Evolutionary conservation across 345 rosid species (phyloP).

Genomic region (Eucalyptus brandiana): DNA sequence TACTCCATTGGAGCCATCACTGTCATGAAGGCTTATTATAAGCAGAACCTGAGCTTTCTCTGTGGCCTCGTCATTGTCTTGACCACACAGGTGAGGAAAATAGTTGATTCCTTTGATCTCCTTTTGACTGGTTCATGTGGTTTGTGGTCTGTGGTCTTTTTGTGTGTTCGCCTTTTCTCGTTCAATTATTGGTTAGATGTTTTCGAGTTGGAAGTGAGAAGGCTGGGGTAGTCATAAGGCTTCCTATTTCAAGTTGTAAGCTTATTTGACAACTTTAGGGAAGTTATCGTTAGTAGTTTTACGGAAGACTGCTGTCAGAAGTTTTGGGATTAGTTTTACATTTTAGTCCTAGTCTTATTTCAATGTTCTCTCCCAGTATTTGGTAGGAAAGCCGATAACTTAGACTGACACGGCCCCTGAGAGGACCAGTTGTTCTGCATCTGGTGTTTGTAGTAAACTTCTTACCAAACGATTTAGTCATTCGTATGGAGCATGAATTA

Average conservation of each 20-base stretch:
- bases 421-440: not conserved
- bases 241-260: not conserved
- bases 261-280: not conserved
- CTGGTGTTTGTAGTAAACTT: not conserved
- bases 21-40: conserved; percentile 90
- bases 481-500: not conserved
- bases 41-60: conserved; percentile 63
- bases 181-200: not conserved
- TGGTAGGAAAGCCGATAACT: not conserved
- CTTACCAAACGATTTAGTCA: not conserved
- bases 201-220: not conserved
- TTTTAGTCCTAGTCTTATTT: not conserved
- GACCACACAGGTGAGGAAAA: conserved; percentile 60
- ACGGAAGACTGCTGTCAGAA: not conserved
- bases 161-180: not conserved
- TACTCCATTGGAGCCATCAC: conserved; percentile 88
- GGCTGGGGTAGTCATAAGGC: not conserved
- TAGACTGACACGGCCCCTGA: not conserved
- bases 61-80: conserved; percentile 75
- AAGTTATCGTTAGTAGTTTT: not conserved
- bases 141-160: not conserved
- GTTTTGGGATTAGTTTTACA: not conserved
- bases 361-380: not conserved
- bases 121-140: not conserved
- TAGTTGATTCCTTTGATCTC: not conserved